Evolutionary conservation across 768 basidiomycete species (phyloP).

Genomic region (Clavaria fumosa): DNA sequence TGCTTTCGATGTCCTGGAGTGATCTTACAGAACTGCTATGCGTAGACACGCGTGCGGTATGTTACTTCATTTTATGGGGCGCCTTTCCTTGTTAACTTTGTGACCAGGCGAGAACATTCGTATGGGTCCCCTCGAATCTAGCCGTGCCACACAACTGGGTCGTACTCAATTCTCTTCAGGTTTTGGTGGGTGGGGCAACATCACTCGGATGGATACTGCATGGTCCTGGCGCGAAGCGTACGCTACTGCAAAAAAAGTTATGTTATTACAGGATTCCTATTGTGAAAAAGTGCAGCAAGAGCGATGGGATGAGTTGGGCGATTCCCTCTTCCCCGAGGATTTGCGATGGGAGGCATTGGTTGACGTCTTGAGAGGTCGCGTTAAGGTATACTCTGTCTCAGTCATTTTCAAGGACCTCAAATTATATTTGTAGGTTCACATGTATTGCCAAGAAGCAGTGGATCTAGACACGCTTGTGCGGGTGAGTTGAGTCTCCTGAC

Average conservation of each 20-base stretch:
- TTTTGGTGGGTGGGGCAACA: too few species aligned
- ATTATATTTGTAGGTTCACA: conserved; percentile 26
- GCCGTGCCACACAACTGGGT: too few species aligned
- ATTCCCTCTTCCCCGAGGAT: conserved; percentile 38
- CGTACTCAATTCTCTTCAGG: too few species aligned
- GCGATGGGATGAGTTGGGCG: conserved; percentile 32
- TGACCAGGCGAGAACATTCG: too few species aligned
- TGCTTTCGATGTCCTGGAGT: neutral
- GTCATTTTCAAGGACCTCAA: conserved; percentile 6
- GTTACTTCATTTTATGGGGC: neutral
- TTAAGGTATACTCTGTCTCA: conserved; percentile 33
- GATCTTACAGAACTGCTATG: neutral
- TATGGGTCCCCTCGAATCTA: too few species aligned
- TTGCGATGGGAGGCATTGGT: conserved; percentile 63
- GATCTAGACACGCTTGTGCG: conserved; percentile 58
- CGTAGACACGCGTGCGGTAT: conserved; percentile 33
- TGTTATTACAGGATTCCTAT: conserved; percentile 46
- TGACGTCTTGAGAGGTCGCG: conserved; percentile 61
- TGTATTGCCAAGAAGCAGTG: conserved; percentile 45
- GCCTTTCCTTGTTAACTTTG: neutral
- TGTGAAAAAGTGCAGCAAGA: conserved; percentile 36
- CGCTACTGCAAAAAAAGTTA: conserved; percentile 45
- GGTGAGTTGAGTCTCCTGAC: conserved; percentile 20
- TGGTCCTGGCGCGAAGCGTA: conserved; percentile 54
- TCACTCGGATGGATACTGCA: conserved; percentile 46